Evolutionary conservation across 1,284 basidiomycete species (phyloP).

Genomic region (Ganoderma resinaceum): DNA sequence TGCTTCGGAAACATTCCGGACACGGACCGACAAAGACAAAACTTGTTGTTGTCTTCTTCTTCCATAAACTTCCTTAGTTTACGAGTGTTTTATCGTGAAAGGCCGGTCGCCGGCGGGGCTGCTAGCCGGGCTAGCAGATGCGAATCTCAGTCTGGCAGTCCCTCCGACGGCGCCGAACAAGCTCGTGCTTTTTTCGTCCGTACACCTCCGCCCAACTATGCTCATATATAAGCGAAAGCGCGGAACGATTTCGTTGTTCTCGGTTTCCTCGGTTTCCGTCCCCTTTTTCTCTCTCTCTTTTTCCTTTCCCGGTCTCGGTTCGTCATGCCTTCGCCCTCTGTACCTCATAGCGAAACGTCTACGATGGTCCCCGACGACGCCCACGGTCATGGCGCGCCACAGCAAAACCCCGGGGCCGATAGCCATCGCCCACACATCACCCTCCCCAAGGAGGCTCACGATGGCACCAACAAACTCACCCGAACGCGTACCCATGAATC

Average conservation of each 20-base stretch:
- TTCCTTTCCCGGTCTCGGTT: conserved; percentile 22
- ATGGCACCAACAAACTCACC: conserved; percentile 21
- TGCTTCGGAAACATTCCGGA: neutral
- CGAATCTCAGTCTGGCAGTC: neutral
- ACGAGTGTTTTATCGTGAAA: neutral
- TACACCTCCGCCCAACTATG: conserved; percentile 3
- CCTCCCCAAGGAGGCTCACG: conserved; percentile 24
- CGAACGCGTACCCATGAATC: conserved; percentile 31
- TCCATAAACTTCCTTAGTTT: neutral
- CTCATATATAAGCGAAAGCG: conserved; percentile 14
- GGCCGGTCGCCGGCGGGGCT: conserved; percentile 2
- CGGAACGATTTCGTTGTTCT: neutral
- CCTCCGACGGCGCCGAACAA: neutral
- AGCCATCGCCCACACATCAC: conserved; percentile 21
- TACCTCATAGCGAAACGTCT: conserved; percentile 37
- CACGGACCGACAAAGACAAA: neutral
- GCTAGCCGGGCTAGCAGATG: neutral
- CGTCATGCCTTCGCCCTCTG: conserved; percentile 29
- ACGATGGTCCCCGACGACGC: conserved; percentile 34
- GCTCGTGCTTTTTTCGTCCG: conserved; percentile 2
- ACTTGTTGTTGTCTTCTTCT: neutral
- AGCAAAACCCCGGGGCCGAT: conserved; percentile 9
- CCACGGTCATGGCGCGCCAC: conserved; percentile 10
- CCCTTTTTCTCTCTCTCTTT: conserved; percentile 10
- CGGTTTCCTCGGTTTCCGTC: conserved; percentile 2